These are phyloP conservation scores for Suillus subluteus DNA, from an alignment of 768 basidiomycete genomes.

Conservation along the genomic window DNA sequence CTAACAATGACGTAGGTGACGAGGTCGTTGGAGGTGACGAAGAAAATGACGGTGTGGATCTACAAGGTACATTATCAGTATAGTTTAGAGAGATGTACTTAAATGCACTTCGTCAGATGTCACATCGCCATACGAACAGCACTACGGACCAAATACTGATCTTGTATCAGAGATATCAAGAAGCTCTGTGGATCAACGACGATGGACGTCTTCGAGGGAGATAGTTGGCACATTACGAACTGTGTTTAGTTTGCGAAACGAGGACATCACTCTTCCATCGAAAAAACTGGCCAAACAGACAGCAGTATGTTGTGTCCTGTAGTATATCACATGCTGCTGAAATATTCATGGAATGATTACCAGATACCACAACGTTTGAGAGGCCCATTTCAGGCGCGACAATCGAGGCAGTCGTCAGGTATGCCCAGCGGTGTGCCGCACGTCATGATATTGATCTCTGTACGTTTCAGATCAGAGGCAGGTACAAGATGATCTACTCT, in stretches of 20 bases:
- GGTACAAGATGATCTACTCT: constrained; percentile 71
- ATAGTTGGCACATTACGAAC: constrained; percentile 57
- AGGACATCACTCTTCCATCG: constrained; percentile 38
- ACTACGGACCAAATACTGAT: constrained; percentile 69
- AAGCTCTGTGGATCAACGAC: constrained; percentile 51
- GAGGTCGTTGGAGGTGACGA: constrained; percentile 36
- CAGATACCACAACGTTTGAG: constrained; percentile 64
- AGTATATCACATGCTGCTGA: neutral
- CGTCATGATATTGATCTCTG: constrained; percentile 14
- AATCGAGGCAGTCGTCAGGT: constrained; percentile 59
- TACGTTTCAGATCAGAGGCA: constrained; percentile 46
- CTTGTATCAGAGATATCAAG: constrained; percentile 53
- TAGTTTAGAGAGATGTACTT: neutral
- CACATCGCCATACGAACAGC: constrained; percentile 64
- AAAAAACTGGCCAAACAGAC: constrained; percentile 27
- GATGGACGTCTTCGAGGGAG: constrained; percentile 58
- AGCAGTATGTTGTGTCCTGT: constrained; percentile 21
- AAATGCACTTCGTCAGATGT: constrained; percentile 17
- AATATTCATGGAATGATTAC: neutral
- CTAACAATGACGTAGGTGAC: constrained; percentile 20
- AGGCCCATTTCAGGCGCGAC: constrained; percentile 55
- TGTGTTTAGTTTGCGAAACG: constrained; percentile 49
- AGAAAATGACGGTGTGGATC: constrained; percentile 34
- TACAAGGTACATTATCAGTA: constrained; percentile 17
- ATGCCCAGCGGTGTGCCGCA: neutral